Conservation (phyloP, 1,284 basidiomycete genomes). For the Rhizopogon hawkerae region DNA sequence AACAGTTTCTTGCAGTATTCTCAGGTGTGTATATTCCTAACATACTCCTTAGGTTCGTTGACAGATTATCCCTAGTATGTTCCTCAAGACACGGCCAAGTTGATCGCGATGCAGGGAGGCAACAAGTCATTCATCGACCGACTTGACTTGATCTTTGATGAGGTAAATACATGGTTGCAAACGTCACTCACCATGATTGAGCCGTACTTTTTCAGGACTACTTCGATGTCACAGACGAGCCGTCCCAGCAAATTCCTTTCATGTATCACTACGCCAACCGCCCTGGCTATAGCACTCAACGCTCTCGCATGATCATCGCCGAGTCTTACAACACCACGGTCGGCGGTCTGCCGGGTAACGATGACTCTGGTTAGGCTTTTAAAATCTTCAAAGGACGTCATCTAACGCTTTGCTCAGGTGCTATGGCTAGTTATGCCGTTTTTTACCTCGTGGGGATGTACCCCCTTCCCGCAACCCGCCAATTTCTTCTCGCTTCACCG, state of each 20-base stretch:
- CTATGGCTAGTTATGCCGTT: constrained; percentile 60
- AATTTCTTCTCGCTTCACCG: constrained; percentile 53
- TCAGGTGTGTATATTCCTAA: constrained; percentile 27
- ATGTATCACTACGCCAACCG: constrained; percentile 59
- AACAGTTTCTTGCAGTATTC: constrained; percentile 32
- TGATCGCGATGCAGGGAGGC: constrained; percentile 55
- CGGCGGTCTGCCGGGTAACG: constrained; percentile 52
- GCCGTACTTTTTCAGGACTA: constrained; percentile 30
- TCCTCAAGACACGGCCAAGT: constrained; percentile 53
- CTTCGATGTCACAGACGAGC: constrained; percentile 51
- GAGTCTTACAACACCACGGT: constrained; percentile 47
- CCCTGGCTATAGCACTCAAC: constrained; percentile 48
- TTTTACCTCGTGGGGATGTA: constrained; percentile 57
- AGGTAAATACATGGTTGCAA: constrained; percentile 23
- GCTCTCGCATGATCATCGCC: constrained; percentile 46
- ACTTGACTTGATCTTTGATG: constrained; percentile 48
- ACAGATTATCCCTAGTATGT: constrained; percentile 35
- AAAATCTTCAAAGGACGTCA: background rate
- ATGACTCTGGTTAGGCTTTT: constrained; percentile 36
- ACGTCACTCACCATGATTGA: background rate
- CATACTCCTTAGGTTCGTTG: background rate
- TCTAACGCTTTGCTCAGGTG: constrained; percentile 29
- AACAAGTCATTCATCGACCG: constrained; percentile 42
- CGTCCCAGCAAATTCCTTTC: constrained; percentile 54
- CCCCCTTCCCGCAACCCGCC: constrained; percentile 51